Evolutionary conservation across 2,329 filamentous ascomycete genomes (phyloP).

Genomic region (Ceratocystis lukuohia): DNA sequence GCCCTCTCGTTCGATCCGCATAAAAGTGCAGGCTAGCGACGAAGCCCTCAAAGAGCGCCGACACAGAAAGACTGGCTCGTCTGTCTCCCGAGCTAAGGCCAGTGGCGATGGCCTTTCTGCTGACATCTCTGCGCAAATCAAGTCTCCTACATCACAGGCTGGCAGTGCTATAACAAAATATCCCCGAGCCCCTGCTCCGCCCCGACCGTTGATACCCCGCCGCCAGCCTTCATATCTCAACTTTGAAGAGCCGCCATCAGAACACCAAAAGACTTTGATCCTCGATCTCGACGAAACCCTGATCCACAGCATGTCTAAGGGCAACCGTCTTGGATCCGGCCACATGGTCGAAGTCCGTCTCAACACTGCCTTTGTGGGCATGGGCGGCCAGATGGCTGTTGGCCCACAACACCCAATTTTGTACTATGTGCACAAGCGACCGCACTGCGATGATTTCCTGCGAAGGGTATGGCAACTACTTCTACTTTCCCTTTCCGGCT

Average conservation of each 20-base stretch:
- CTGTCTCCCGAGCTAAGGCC: slow-evolving; percentile 19
- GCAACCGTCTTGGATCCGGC: slow-evolving; percentile 84
- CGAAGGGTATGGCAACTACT: slow-evolving; percentile 46
- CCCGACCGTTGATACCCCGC: slow-evolving; percentile 75
- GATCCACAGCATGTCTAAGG: slow-evolving; percentile 96
- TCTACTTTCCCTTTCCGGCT: neutral
- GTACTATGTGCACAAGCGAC: slow-evolving; percentile 97
- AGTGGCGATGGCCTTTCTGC: slow-evolving; percentile 16
- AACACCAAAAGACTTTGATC: slow-evolving; percentile 81
- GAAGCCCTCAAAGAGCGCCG: slow-evolving; percentile 62
- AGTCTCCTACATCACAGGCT: slow-evolving; percentile 80
- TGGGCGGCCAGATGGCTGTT: slow-evolving; percentile 50
- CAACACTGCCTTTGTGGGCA: slow-evolving; percentile 55
- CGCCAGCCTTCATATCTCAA: slow-evolving; percentile 80
- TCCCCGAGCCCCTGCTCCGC: slow-evolving; percentile 76
- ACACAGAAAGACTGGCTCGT: slow-evolving; percentile 42
- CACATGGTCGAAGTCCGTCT: slow-evolving; percentile 98
- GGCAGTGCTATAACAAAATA: slow-evolving; percentile 65
- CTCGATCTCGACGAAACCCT: slow-evolving; percentile 93
- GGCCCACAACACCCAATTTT: slow-evolving; percentile 90
- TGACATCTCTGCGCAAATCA: slow-evolving; percentile 65
- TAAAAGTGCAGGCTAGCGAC: slow-evolving; percentile 68
- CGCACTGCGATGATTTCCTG: slow-evolving; percentile 91
- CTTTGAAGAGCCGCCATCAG: slow-evolving; percentile 37
- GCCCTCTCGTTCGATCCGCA: slow-evolving; percentile 61